Base-by-base conservation (phyloP, 2,329 filamentous ascomycete species). In the Keithomyces neogunnii region DNA sequence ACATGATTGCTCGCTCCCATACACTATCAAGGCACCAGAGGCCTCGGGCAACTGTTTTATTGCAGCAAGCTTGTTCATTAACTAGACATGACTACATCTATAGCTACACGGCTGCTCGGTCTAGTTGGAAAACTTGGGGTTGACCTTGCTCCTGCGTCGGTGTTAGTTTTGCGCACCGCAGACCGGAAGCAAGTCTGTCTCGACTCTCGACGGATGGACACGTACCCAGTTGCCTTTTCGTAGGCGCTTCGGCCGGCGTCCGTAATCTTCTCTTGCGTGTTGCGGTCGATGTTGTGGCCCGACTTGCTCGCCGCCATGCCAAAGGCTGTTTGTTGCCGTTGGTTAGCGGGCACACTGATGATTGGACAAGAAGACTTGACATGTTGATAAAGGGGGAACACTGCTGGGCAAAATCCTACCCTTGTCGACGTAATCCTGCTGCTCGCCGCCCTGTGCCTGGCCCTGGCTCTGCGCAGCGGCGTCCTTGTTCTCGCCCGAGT, bases 351-450 rank as follows among this genome's bases (percentile, higher is more conserved):
- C 19, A 38, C 10, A 4, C 5, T 7, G 11, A 32, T n/a, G 4
- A 30, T 3, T 13, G 38, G 28, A 26, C 3, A 33, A 35, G 33
- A 11, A 30, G 7, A 19, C n/a, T n/a, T n/a, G n/a, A n/a, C 19
- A 19, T 19, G 19, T 19, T 19, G 19, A 19, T 19, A 19, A 19
- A 19, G 19, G 19, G 19, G 19, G 19, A 19, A 19, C 19, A 19
- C 19, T 19, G 19, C 19, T 19, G 19, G 19, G 19, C 19, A 19
- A 19, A 19, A 19, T 19, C 19, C 19, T 53, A 71, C 69, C 67
- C 64, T 70, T 71, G 58, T 71, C 69, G 2, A 63, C 57, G 53
- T 69, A 69, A 56, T 73, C 70, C 32, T 63, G 11, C 60, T 66
- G 55, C 50, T 50, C 32, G 32, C 51, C 47, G 32, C 50, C 45